Base-by-base conservation (phyloP, 495 filamentous ascomycete genomes). In the Penicillium mononematosum region DNA sequence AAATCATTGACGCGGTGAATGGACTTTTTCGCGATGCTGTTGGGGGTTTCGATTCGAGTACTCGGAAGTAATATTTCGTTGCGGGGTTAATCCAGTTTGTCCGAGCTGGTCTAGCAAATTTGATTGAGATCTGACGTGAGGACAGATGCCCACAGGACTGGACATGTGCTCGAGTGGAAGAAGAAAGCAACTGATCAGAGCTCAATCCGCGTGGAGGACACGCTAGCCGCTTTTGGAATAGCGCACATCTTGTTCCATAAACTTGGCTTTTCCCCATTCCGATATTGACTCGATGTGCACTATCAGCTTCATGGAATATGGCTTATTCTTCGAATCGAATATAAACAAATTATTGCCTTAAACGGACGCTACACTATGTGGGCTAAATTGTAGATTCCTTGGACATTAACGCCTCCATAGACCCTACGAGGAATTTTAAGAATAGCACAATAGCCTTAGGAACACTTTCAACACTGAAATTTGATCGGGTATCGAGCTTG, bases 1-100 rank as follows among this genome's bases (percentile, higher is more conserved):
- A 65, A 44, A 59, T 55, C 59, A 65, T 65, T 51, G 52, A 56
- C 55, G 22, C 54, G 50, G 24, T 50, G 29, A 24, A 27, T 39
- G 45, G 36, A 31, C 29, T 56, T 39, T 56, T 56, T 31, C n/a
- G 34, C n/a, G 50, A 9, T 41, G 50, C 24, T 41, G n/a, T 32
- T n/a, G 19, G 45, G 32, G 2, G 27, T 54, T 41, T 27, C 43
- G 44, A 45, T 19, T 17, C 5, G 29, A n/a, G 17, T 9, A 31
- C 8, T 47, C 9, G 22, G 34, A 20, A 36, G 14, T 17, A 5
- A 12, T 27, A 0, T 6, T 19, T 42, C 34, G 36, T 10, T 12
- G 16, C 9, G n/a, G 36, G 8, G 24, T 8, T 29, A 24, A 20
- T 41, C 7, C 7, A 38, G 50, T 20, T 52, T 4, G 22, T 17